A percentile compares a stretch with the other conserved stretches of the same genome.
These are phyloP conservation scores for Malassezia obtusa DNA, from an alignment of 1,284 basidiomycete genomes.

Conservation along the genomic window DNA sequence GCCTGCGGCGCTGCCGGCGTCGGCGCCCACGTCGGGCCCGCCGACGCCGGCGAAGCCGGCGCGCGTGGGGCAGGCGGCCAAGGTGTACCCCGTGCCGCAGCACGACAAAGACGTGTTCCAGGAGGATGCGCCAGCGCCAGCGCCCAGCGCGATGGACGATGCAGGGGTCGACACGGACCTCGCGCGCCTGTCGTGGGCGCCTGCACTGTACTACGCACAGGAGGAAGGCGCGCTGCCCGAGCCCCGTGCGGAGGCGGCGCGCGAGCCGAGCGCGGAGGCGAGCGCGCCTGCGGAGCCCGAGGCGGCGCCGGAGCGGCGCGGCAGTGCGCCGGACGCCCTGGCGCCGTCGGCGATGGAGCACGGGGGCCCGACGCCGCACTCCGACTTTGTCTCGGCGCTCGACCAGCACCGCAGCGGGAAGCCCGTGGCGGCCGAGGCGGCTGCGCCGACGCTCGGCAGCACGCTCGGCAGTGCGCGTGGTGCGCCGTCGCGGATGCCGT, in stretches of 20 bases:
- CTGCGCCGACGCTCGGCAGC: not conserved
- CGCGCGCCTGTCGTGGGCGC: constrained; percentile 1
- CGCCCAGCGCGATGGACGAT: not conserved
- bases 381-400: constrained; percentile 1
- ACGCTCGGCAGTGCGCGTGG: not conserved
- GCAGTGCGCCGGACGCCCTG: not conserved
- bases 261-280: not conserved
- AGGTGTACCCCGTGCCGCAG: not conserved
- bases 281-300: no score
- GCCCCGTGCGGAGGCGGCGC: no score
- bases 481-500: not conserved
- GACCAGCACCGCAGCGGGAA: not conserved
- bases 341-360: constrained; percentile 2
- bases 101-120: not conserved
- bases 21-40: not conserved
- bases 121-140: not conserved
- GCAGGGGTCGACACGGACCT: not conserved
- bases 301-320: no score
- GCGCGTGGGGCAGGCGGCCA: not conserved
- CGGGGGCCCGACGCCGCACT: not conserved
- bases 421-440: not conserved
- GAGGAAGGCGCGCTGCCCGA: not conserved
- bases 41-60: not conserved
- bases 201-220: not conserved
- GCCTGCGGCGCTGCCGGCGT: not conserved